Evolutionary conservation across 768 basidiomycete genomes (phyloP).

Genomic region (Calvatia gigantea): DNA sequence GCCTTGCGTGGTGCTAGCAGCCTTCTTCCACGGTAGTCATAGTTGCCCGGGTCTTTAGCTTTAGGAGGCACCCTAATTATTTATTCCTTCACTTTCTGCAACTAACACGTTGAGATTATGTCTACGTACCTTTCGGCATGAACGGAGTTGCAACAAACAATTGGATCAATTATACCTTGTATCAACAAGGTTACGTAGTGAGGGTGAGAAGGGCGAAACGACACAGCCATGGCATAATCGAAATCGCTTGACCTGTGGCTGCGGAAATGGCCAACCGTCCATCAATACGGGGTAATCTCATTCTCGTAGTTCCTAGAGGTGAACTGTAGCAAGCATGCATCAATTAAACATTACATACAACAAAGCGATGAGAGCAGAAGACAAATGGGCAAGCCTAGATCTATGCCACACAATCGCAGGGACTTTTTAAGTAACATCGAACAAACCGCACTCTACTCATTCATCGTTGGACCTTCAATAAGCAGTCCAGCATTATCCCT

Average conservation of each 20-base stretch:
- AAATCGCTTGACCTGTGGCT: too few relatives aligned
- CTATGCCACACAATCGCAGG: not conserved
- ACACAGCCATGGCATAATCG: too few relatives aligned
- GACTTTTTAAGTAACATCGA: not conserved
- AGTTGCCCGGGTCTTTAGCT: not conserved
- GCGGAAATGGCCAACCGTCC: too few relatives aligned
- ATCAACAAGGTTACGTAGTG: too few relatives aligned
- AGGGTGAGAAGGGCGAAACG: too few relatives aligned
- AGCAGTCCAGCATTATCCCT: constrained; percentile 56
- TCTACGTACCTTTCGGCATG: not conserved
- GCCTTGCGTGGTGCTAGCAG: constrained; percentile 82
- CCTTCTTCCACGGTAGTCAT: constrained; percentile 67
- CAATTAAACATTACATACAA: constrained; percentile 5
- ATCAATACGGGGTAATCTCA: too few relatives aligned
- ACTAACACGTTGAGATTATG: too few relatives aligned
- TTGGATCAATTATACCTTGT: not conserved
- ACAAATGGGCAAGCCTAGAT: not conserved
- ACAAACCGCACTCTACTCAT: not conserved
- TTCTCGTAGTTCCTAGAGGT: too few relatives aligned
- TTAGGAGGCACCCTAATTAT: too few relatives aligned
- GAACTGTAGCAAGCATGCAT: too few relatives aligned
- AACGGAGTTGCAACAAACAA: not conserved
- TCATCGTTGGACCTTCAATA: not conserved
- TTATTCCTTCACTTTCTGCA: constrained; percentile 8
- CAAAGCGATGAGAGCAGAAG: not conserved